Conservation (phyloP, 805 yeast species). For the Pichia ethanolica region DNA sequence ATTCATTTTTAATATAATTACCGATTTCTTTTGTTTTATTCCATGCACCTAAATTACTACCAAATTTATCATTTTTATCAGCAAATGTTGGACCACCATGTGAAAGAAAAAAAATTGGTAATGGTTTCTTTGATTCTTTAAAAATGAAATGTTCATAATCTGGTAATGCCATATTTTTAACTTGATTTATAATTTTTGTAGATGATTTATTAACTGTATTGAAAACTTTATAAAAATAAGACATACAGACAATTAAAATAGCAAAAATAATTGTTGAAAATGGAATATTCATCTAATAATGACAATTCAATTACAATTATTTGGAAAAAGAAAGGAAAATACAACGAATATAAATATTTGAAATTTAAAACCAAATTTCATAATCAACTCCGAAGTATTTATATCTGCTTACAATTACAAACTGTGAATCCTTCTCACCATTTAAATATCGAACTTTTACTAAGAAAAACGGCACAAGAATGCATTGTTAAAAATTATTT, state of each 20-base stretch:
- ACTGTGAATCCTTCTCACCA: no score
- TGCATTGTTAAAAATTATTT: background rate
- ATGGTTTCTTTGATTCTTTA: conserved; percentile 17
- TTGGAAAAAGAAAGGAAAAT: background rate
- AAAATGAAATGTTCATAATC: conserved; percentile 16
- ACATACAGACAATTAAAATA: conserved; percentile 12
- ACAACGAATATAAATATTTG: no score
- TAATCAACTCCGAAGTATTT: no score
- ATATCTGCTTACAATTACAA: no score
- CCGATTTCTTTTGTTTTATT: conserved; percentile 45
- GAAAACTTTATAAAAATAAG: conserved; percentile 9
- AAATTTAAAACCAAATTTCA: no score
- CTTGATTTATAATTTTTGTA: conserved; percentile 1
- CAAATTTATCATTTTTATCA: conserved; percentile 41
- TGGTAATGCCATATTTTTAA: conserved; percentile 10
- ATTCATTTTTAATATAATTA: conserved; percentile 33
- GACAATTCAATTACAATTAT: no score
- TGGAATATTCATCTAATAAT: conserved; percentile 5
- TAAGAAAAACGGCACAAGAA: no score
- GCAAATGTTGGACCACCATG: conserved; percentile 83
- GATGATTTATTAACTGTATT: conserved; percentile 6
- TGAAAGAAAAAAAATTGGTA: conserved; percentile 62
- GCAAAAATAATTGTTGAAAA: conserved; percentile 4
- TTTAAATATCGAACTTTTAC: no score
- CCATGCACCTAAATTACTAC: conserved; percentile 56